Base-by-base conservation (phyloP, 2,329 filamentous ascomycete species). In the Kalaharituber pfeilii region DNA sequence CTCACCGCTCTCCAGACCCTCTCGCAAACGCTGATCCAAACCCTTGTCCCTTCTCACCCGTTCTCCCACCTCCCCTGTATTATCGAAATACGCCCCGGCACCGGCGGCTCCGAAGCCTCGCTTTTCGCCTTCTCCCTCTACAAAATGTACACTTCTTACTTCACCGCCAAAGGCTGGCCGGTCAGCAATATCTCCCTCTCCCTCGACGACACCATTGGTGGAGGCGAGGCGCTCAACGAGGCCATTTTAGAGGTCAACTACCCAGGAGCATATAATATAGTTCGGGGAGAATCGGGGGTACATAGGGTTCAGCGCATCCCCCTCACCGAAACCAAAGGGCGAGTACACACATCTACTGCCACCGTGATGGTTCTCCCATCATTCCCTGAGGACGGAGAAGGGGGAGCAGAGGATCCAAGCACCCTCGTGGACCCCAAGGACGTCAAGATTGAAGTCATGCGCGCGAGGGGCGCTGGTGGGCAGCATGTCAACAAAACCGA, bases 401-500 rank as follows among this genome's bases (percentile, higher is more conserved):
- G n/a, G n/a, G 68, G 73, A 49, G 79, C 86, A 60, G 81, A 89
- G 58, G 82, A 96, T 63, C 89, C 89, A 0, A 82, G 95, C 66
- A 95, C 94, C 70, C 94, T 88, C 70, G 75, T 98, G 56, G 79
- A 93, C 65, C 79, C 84, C 5, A 75, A 80, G 57, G 89, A 98
- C 56, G 86, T 98, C 24, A 76, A 76, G 51, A 73, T 79, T 20
- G 91, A 98, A 66, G 86, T 87, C 57, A 94, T 96, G 88, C 78
- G 88, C 15, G 87, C 91, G 0, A 75, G 86, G 47, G 91, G 91
- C 56, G 89, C 91, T 0, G 91, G 91, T 28, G 91, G 91, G 0
- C 91, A 98, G 71, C 91, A 98, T 69, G 91, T 98, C 66, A 98
- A 98, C 71, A 95, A 89, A 68, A 98, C 91, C 0, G 91, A 98